Base-by-base conservation (phyloP, 2,329 filamentous ascomycete species). In the Drechslerella coelobrocha region DNA sequence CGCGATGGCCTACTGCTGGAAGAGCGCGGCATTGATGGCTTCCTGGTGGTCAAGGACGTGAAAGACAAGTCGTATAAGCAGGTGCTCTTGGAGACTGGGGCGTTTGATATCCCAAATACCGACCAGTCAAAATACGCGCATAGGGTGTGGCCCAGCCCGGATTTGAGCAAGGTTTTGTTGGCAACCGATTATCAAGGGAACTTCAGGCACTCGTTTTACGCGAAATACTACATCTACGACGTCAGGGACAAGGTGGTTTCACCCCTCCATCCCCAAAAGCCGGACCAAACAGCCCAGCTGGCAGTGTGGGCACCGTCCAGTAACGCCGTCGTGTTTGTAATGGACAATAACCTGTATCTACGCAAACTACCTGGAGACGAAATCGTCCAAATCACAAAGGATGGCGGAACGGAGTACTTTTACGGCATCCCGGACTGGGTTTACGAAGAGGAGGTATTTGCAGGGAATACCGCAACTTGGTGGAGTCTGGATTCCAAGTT, bases 351-450 rank as follows among this genome's bases (percentile, higher is more conserved):
- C 78, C 81, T 99, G 76, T 97, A 87, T 77, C 81, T 97, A 47
- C 88, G 94, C 55, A 86, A 86, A 57, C 76, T 90, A 27, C 80
- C 83, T 10, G 84, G 84, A 2, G 81, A 85, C 19, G 80, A 83
- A 14, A 84, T 91, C 2, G 83, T 84, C 3, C 86, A 89, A 72
- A 89, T 99, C 75, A 97, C 94, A 0, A 86, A 83, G 59, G 93
- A 99, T 77, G 94, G 95, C 10, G 91, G 93, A 0, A 82, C 87
- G 0, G 87, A 97, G 75, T 86, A 94, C 68, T 99, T 99, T 79
- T 97, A 99, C 76, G 94, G 94, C 17, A 86, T 97, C 19, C 94
- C 94, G 0, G 95, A 99, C 78, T 99, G 94, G 94, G 94, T 97
- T 0, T 96, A 96, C 76, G 91, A 95, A 77, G 87, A 89, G 75